These are phyloP conservation scores for Echites panduratus DNA, from an alignment of 257 asterid genomes.

Conservation along the genomic window DNA sequence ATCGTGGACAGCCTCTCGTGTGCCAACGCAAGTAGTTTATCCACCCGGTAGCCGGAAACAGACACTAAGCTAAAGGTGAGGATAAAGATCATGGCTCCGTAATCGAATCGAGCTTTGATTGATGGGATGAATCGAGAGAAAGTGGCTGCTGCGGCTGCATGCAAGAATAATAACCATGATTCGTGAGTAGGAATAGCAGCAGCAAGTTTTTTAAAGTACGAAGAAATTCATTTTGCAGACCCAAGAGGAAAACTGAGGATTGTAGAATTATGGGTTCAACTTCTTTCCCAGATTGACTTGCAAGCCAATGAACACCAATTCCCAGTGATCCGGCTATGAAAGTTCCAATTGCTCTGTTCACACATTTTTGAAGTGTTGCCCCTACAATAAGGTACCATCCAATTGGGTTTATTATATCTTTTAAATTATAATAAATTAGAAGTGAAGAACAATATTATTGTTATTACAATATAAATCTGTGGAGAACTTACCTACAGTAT, in stretches of 20 bases:
- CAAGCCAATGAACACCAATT: constrained; percentile 88
- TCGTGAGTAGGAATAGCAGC: not conserved
- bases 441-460: too few species aligned
- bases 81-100: constrained; percentile 75
- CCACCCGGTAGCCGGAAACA: constrained; percentile 80
- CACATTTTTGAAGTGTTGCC: constrained; percentile 57
- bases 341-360: constrained; percentile 61
- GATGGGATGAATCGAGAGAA: constrained; percentile 81
- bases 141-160: constrained; percentile 76
- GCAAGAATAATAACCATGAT: not conserved
- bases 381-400: constrained; percentile 53
- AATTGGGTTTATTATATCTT: too few species aligned
- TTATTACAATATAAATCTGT: too few species aligned
- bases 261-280: constrained; percentile 67
- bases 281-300: constrained; percentile 49
- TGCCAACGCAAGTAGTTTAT: constrained; percentile 62
- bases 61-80: constrained; percentile 84
- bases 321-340: constrained; percentile 70
- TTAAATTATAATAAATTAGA: too few species aligned
- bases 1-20: constrained; percentile 59
- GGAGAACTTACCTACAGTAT: constrained; percentile 57
- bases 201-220: not conserved
- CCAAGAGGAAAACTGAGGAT: constrained; percentile 61
- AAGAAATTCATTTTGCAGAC: constrained; percentile 28
- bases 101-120: constrained; percentile 65